Evolutionary conservation across 345 rosid genomes (phyloP), one percentile per base, ranked within the genome.

Genomic region (Salix caprea): DNA sequence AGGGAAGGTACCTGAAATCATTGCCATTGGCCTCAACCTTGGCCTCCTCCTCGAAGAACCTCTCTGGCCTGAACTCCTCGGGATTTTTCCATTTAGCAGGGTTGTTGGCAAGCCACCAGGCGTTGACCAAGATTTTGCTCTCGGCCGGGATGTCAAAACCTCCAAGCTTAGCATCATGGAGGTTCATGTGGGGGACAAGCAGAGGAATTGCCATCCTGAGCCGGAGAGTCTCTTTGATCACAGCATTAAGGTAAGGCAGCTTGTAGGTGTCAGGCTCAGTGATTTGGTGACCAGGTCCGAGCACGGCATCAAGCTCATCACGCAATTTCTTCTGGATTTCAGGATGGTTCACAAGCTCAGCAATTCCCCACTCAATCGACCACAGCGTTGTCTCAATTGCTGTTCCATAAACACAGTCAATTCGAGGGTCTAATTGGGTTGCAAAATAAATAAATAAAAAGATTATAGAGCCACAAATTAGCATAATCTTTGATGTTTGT

Each of bases 141-240:
- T 96, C 99, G 0, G 99, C 99, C 0, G 99, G 99, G 73, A 96
- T 86, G 56, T 96, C 99, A 6, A 81, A 94, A 46, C 93, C 92
- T 0, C 87, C 84, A 32, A 96, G 98, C 88, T 89, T 96, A 32
- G 99, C 99, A 0, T 96, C 97, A 36, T 93, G 76, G 73, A 96
- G 96, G 87, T 96, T 96, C 99, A 96, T 93, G 90, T 96, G 99
- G 0, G 98, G 99, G 19, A 96, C 99, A 16, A 96, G 97, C 1
- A 96, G 92, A 19, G 99, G 99, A 75, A 96, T 96, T 1, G 99
- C 98, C 97, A 93, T 96, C 40, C 99, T 85, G 10, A 93, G 82
- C 24, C 99, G 79, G 50, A 96, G 94, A 5, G 99, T 91, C 78
- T 96, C 99, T 85, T 93, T 96, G 82, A 96, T 21, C 64, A 96